Base-by-base conservation (phyloP, 1,284 basidiomycete species). In the Trichosporon faecale region DNA sequence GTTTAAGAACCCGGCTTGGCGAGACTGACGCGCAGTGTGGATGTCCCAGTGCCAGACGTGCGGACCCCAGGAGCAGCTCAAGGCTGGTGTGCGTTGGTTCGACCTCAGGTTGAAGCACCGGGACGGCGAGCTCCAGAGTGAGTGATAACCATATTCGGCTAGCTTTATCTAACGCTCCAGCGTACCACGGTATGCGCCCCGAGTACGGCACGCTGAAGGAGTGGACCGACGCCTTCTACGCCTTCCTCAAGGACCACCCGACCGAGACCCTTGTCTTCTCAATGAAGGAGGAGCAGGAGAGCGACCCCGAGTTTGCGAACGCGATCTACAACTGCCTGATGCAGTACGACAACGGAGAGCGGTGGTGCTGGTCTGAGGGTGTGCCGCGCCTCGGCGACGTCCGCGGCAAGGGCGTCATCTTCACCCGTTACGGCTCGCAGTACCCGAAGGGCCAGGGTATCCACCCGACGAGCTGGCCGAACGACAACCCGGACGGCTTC, bases 321-420 rank as follows among this genome's bases (percentile, higher is more conserved):
- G 81, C 89, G 11, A 91, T 95, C 7, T 88, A 87, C 66, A 83
- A 87, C 46, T 89, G 89, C 68, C 89, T 95, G 60, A 78, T 71
- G n/a, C 67, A 71, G 2, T 76, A 74, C 61, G 89, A 90, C 12
- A 88, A 89, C 12, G 75, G 83, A 52, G 87, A 85, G 3, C 88
- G 91, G 86, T 95, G 92, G 91, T 94, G 88, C 78, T 82, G 95
- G 37, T 88, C 91, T 75, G 90, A 94, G 76, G 84, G 89, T 3
- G 86, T 95, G 68, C 93, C 94, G 1, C 85, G 68, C 0, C 86
- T 95, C 0, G 92, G 91, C 1, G 90, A 95, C 79, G 92, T 91
- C 9, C 85, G 94, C 76, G 93, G 93, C 1, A 91, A 90, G 81
- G 89, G 89, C 6, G 86, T 95, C 37, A 82, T 96, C 84, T 88